Evolutionary conservation across 2,329 filamentous ascomycete species (phyloP).

Genomic region (Trichoderma pleuroti): DNA sequence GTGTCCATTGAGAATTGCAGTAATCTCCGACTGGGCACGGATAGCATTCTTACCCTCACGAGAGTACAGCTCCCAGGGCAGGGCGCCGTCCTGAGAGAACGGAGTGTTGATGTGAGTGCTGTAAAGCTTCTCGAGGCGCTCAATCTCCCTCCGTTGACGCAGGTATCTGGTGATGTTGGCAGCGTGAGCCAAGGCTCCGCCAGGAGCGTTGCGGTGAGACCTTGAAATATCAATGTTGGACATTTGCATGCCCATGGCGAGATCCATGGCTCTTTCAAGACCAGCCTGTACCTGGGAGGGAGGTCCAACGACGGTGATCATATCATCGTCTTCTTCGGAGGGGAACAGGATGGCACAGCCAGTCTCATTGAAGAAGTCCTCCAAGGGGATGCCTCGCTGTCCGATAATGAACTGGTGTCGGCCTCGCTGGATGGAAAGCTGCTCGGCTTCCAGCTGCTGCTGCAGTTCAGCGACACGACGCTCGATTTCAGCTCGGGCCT

Average conservation of each 20-base stretch:
- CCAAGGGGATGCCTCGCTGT: constrained; percentile 70
- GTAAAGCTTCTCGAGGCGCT: constrained; percentile 75
- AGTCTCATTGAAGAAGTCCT: constrained; percentile 86
- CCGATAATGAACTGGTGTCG: constrained; percentile 95
- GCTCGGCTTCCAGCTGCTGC: constrained; percentile 70
- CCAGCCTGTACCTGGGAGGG: constrained; percentile 68
- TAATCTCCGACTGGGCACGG: constrained; percentile 71
- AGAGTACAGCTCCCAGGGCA: constrained; percentile 85
- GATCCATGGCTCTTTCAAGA: constrained; percentile 79
- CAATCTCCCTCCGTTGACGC: constrained; percentile 74
- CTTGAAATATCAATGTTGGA: constrained; percentile 77
- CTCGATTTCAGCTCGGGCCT: constrained; percentile 77
- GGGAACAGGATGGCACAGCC: constrained; percentile 86
- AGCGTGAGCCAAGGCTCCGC: constrained; percentile 73
- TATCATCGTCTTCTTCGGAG: constrained; percentile 72
- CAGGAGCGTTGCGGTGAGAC: constrained; percentile 70
- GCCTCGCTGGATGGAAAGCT: constrained; percentile 77
- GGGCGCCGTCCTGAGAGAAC: constrained; percentile 62
- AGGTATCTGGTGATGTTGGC: constrained; percentile 86
- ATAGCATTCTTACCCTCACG: constrained; percentile 79
- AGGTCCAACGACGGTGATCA: constrained; percentile 80
- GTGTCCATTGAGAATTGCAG: constrained; percentile 67
- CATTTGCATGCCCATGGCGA: constrained; percentile 83
- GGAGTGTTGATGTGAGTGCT: constrained; percentile 86
- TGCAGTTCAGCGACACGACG: constrained; percentile 72